A percentile compares a stretch with the other conserved stretches of the same genome.
phyloP scores from a whole-genome alignment of 2,329 filamentous ascomycete genomes.

The Fusarium setosum region DNA sequence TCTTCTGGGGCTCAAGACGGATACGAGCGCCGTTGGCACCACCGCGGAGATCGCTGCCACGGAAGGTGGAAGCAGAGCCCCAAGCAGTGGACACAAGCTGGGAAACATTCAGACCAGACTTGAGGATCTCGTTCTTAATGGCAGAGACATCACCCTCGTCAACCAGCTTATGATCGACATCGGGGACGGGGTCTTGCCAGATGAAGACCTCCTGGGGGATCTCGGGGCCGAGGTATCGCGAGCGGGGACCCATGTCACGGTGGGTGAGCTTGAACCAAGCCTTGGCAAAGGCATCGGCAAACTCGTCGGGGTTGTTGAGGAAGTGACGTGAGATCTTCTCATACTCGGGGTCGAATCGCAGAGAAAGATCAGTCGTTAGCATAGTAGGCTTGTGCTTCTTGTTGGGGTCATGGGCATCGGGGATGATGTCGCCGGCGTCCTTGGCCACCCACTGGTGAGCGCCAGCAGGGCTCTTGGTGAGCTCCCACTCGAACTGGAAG shows the following conservation, averaged over 20 bases:
- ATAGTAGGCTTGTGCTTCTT: background rate
- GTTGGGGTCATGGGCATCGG: slow-evolving; percentile 53
- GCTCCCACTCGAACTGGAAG: slow-evolving; percentile 83
- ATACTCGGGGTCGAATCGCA: slow-evolving; percentile 71
- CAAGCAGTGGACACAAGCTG: slow-evolving; percentile 75
- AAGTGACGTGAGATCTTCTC: slow-evolving; percentile 75
- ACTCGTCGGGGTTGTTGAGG: slow-evolving; percentile 75
- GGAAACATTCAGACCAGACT: slow-evolving; percentile 66
- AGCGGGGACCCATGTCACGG: slow-evolving; percentile 80
- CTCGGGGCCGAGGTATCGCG: slow-evolving; percentile 80
- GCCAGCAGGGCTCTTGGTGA: slow-evolving; percentile 79
- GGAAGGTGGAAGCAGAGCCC: slow-evolving; percentile 78
- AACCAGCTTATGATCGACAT: slow-evolving; percentile 67
- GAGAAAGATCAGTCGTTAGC: slow-evolving; percentile 4
- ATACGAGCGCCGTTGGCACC: slow-evolving; percentile 85
- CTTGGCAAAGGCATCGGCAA: slow-evolving; percentile 76
- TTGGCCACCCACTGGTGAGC: slow-evolving; percentile 84
- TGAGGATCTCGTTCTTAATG: slow-evolving; percentile 77
- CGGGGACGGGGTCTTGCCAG: slow-evolving; percentile 81
- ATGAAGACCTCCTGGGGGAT: slow-evolving; percentile 75
- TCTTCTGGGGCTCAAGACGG: slow-evolving; percentile 76
- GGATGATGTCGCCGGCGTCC: slow-evolving; percentile 37
- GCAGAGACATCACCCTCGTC: slow-evolving; percentile 69
- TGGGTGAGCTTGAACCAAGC: slow-evolving; percentile 89
- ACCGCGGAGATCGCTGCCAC: slow-evolving; percentile 82